A percentile compares a stretch with the other conserved stretches of the same genome.
Evolutionary conservation across 73 alveolate species (phyloP).

Genomic region (Tetrahymena thermophila): DNA sequence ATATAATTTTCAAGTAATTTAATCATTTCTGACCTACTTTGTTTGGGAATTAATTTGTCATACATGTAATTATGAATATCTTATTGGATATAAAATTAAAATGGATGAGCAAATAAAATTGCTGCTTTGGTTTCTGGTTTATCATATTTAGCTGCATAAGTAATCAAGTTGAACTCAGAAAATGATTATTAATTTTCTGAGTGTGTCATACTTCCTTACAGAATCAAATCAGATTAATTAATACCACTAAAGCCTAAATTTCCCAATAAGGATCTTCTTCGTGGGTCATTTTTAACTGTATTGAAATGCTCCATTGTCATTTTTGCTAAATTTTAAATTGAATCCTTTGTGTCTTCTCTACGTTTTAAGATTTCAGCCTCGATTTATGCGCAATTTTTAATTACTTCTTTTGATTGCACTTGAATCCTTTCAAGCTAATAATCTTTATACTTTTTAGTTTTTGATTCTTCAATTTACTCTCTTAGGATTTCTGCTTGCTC

Average conservation of each 20-base stretch:
- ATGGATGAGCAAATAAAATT: background rate
- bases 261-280: background rate
- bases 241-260: background rate
- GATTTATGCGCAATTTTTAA: background rate
- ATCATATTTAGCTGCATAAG: background rate
- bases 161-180: background rate
- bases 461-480: background rate
- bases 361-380: background rate
- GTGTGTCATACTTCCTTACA: background rate
- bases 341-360: background rate
- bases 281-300: background rate
- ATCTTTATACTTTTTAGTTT: background rate
- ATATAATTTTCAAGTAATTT: background rate
- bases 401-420: background rate
- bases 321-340: background rate
- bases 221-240: background rate
- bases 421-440: background rate
- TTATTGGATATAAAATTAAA: background rate
- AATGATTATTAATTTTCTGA: background rate
- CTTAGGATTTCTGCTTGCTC: background rate
- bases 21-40: background rate
- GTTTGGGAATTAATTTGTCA: background rate
- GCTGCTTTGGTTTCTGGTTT: background rate
- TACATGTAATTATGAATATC: background rate
- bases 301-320: background rate